Conservation (phyloP, 306 rosid genomes). For the Lotus japonicus region DNA sequence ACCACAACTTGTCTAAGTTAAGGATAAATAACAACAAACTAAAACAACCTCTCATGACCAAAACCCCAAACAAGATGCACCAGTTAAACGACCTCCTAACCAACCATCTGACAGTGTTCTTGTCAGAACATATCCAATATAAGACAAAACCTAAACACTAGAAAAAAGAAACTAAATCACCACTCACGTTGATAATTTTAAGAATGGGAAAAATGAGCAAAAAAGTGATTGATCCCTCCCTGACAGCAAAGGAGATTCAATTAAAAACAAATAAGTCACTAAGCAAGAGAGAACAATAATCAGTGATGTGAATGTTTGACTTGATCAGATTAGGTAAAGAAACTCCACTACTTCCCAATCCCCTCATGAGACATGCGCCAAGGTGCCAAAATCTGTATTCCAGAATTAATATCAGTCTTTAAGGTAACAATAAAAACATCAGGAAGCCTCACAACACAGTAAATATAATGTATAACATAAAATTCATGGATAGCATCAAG, state of each 20-base stretch:
- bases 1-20: conserved; percentile 13
- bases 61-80: conserved; percentile 22
- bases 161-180: conserved; percentile 9
- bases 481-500: conserved; percentile 20
- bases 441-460: conserved; percentile 22
- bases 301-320: conserved; percentile 15
- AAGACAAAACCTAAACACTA: conserved; percentile 19
- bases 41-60: conserved; percentile 14
- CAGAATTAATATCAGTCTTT: conserved; percentile 44
- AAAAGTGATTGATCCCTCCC: conserved; percentile 10
- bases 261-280: conserved; percentile 22
- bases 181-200: conserved; percentile 15
- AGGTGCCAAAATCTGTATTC: conserved; percentile 52
- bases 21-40: conserved; percentile 20
- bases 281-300: conserved; percentile 26
- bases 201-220: neutral
- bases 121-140: conserved; percentile 10
- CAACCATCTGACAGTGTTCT: conserved; percentile 2
- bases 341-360: conserved; percentile 45
- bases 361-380: conserved; percentile 43
- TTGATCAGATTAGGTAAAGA: conserved; percentile 30
- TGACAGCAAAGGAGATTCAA: conserved; percentile 22
- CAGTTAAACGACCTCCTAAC: neutral
- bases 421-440: conserved; percentile 8
- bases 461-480: conserved; percentile 18